Evolutionary conservation across 495 filamentous ascomycete species (phyloP), one percentile per base, ranked within the genome.

Genomic region (Penicillium manginii): DNA sequence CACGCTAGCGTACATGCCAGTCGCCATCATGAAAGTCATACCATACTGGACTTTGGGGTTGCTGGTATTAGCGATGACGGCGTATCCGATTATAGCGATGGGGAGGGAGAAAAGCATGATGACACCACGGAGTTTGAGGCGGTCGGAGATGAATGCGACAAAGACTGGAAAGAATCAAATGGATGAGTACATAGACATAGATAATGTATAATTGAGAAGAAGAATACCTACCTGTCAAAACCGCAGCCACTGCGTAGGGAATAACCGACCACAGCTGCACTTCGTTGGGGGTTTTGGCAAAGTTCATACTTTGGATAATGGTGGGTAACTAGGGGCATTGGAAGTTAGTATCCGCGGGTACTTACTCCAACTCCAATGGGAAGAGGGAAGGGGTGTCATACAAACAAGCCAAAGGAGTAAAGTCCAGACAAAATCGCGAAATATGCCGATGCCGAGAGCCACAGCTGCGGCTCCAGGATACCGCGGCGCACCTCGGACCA

Each of bases 191-290:
- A 18, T 10, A 2, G 1, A 19, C 51, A 18, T 1, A 18, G 26
- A 88, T 29, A 29, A 8, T 8, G 1, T 7, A 29, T 8, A 8
- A 4, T 29, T 29, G 9, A 65, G 14, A 88, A 74, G 78, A 89
- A 86, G 59, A 64, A 87, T 91, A 18, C 88, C 84, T 42, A 82
- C 77, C 52, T 88, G 93, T 96, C 4, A 93, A 61, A 0, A 91
- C 57, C 4, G 90, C 87, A 17, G 91, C 93, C 0, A 80, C 86
- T 19, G 88, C 91, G 64, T 98, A 97, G 0, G 92, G 92, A 43
- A 93, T 92, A 0, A 97, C 93, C 8, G 85, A 87, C 66, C 96
- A 84, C 3, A 97, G 80, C 64, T 98, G 92, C 1, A 91, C 85
- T 12, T 80, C 84, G 4, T 90, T 89, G 14, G 82, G 71, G 19